phyloP scores from a whole-genome alignment of 1,284 basidiomycete genomes.

The Fomitopsis betulina region DNA sequence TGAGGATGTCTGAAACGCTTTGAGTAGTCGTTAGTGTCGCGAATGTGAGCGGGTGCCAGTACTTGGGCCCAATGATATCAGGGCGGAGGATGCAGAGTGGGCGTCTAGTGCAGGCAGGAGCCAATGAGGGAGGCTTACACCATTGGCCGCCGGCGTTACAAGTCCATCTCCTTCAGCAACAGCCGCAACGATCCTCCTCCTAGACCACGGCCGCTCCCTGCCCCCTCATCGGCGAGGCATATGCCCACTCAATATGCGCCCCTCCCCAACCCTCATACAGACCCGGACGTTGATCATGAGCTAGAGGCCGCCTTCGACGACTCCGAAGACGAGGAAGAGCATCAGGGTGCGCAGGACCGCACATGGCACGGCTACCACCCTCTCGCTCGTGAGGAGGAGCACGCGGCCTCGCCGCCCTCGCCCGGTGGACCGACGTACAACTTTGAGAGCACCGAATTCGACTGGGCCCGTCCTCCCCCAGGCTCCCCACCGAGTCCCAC shows the following conservation, averaged over 20 bases:
- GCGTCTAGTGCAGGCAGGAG: no score
- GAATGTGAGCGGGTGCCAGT: no score
- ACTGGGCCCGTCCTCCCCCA: slow-evolving; percentile 75
- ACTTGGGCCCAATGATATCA: no score
- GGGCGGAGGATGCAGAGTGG: no score
- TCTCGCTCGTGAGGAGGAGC: slow-evolving; percentile 53
- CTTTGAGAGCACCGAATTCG: slow-evolving; percentile 75
- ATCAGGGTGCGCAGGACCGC: slow-evolving; percentile 30
- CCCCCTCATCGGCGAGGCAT: slow-evolving; percentile 3
- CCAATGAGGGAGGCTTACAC: no score
- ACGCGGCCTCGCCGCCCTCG: slow-evolving; percentile 18
- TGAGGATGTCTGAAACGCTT: background rate
- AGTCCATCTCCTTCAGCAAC: background rate
- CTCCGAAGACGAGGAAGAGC: slow-evolving; percentile 61
- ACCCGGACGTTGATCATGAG: slow-evolving; percentile 51
- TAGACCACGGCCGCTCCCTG: background rate
- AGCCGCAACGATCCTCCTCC: background rate
- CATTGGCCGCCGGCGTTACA: background rate
- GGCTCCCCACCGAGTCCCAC: slow-evolving; percentile 78
- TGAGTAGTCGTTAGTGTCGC: no score
- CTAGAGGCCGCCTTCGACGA: slow-evolving; percentile 78
- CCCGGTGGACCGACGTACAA: slow-evolving; percentile 51
- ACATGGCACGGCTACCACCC: slow-evolving; percentile 40
- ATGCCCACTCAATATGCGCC: slow-evolving; percentile 73
- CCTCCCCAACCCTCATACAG: slow-evolving; percentile 53